Conservation (phyloP, 2,329 filamentous ascomycete species). For the Coccinonectria pachysandricola region DNA sequence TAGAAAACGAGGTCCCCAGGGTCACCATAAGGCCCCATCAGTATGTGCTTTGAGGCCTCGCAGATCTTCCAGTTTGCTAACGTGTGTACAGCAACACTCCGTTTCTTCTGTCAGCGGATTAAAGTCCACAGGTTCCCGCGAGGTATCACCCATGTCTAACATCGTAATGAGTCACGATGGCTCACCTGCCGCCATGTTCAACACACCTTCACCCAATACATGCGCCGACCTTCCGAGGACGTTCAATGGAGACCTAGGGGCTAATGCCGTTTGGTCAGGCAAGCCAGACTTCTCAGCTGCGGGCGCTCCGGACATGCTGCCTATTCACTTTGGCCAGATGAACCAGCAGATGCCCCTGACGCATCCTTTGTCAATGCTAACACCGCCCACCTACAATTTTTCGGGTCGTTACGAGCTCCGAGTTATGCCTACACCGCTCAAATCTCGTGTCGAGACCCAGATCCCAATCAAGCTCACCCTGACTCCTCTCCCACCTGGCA, state of each 20-base stretch:
- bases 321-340: slow-evolving; percentile 18
- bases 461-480: slow-evolving; percentile 80
- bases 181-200: slow-evolving; percentile 38
- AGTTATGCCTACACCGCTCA: slow-evolving; percentile 59
- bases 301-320: slow-evolving; percentile 14
- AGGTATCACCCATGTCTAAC: slow-evolving; percentile 44
- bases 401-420: slow-evolving; percentile 35
- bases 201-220: slow-evolving; percentile 36
- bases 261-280: slow-evolving; percentile 27
- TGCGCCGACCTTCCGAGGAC: slow-evolving; percentile 28
- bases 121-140: slow-evolving; percentile 37
- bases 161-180: slow-evolving; percentile 42
- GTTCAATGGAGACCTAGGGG: slow-evolving; percentile 14
- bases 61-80: slow-evolving; percentile 5
- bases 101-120: slow-evolving; percentile 39
- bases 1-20: slow-evolving; percentile 13
- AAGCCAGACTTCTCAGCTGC: slow-evolving; percentile 17
- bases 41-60: slow-evolving; percentile 23
- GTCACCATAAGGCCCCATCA: slow-evolving; percentile 24
- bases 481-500: slow-evolving; percentile 61
- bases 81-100: slow-evolving; percentile 38
- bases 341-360: slow-evolving; percentile 22
- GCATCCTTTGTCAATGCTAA: slow-evolving; percentile 19
- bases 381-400: slow-evolving; percentile 20
- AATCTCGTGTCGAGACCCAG: slow-evolving; percentile 93